Evolutionary conservation across 176 grass and related monocot genomes (phyloP).

Genomic region (Phyllostachys edulis): DNA sequence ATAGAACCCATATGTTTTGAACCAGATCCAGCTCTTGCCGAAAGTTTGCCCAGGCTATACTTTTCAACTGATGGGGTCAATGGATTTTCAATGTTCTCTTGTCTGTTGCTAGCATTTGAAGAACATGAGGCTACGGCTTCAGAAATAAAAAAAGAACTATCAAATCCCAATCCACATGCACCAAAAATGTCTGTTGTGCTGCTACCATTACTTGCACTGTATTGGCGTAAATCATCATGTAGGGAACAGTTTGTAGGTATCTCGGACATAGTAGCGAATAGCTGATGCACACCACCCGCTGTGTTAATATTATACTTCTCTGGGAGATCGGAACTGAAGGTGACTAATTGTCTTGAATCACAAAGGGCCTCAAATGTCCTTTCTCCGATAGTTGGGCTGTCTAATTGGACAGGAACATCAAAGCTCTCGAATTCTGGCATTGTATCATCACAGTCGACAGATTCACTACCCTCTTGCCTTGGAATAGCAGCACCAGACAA

Average conservation of each 20-base stretch:
- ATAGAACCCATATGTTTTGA: conserved; percentile 52
- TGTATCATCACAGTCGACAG: conserved; percentile 10
- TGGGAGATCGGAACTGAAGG: conserved; percentile 20
- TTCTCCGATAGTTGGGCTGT: conserved; percentile 31
- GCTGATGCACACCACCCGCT: conserved; percentile 36
- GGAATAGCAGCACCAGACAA: conserved; percentile 33
- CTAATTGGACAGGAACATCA: conserved; percentile 30
- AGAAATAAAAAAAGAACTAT: conserved; percentile 41
- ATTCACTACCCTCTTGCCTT: conserved; percentile 26
- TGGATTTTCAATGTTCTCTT: conserved; percentile 40
- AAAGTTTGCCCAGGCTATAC: conserved; percentile 46
- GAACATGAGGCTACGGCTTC: conserved; percentile 44
- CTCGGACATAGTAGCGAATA: conserved; percentile 46
- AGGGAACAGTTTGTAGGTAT: conserved; percentile 45
- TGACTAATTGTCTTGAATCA: conserved; percentile 34
- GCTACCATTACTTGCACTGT: conserved; percentile 30
- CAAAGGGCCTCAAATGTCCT: conserved; percentile 9
- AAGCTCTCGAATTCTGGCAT: conserved; percentile 50
- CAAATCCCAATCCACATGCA: conserved; percentile 48
- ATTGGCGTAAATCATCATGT: conserved; percentile 36
- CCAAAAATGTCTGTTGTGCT: conserved; percentile 34
- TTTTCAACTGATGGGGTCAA: conserved; percentile 72
- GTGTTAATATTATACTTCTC: conserved; percentile 43
- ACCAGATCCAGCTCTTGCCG: conserved; percentile 47
- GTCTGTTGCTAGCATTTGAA: conserved; percentile 30